Evolutionary conservation across 306 rosid species (phyloP), one percentile per base, ranked within the genome.

Genomic region (Quercus aquifolioides): DNA sequence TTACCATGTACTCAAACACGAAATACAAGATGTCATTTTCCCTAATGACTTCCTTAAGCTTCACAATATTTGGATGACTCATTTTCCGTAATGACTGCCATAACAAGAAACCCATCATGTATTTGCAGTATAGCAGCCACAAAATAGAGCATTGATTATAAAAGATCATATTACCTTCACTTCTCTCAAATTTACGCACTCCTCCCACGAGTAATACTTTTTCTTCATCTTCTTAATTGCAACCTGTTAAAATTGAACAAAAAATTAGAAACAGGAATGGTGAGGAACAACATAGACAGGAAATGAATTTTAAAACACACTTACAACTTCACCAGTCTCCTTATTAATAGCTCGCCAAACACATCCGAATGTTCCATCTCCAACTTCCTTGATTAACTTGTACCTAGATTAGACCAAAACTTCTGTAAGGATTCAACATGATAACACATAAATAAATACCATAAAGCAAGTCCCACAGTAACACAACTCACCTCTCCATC

Each of bases 191-290:
- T 88, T 96, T 41, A 93, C 92, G 77, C 99, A 96, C 89, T 96
- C 98, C 80, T 93, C 98, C 99, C 98, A 96, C 3, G 98, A 88
- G 83, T 89, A 91, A 84, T 96, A 96, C 68, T 91, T 93, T 87
- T 91, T 91, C 97, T 96, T 96, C 98, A 96, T 93, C 84, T 91
- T 93, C 80, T 96, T 96, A 73, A 96, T 91, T 8, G 99, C 99
- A 85, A 91, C 98, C 99, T 96, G 89, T 71, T 81, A 77, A 55
- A 58, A 69, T 74, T 21, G 69, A 52, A 20, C 51, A 35, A 62
- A 49, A 23, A 18, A 30, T 79, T 72, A 55, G 21, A 64, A 84
- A 73, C 28, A 54, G 5, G 13, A 1, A 31, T 55, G 18, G 55
- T 21, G 4, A 63, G 13, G 30, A 59, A 73, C 43, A 15, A 69